Evolutionary conservation across 129 eudicot genomes (phyloP).

Genomic region (Dittrichia graveolens): DNA sequence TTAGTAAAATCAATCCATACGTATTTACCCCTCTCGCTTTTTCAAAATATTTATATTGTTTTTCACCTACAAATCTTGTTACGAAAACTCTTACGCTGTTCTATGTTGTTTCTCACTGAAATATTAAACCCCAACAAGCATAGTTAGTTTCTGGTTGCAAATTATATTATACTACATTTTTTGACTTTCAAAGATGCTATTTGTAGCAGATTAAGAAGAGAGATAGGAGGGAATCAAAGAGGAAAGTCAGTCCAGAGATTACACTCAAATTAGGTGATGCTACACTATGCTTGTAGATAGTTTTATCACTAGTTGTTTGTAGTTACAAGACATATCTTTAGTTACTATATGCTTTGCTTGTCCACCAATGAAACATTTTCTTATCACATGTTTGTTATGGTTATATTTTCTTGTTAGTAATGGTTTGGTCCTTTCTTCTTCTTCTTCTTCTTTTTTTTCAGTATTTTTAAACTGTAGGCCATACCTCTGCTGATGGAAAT

Average conservation of each 20-base stretch:
- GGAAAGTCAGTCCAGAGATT: conserved; percentile 62
- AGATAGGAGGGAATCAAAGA: conserved; percentile 79
- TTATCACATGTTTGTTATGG: neutral
- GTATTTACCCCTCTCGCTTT: too few species aligned
- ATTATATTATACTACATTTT: neutral
- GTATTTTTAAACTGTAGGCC: conserved; percentile 51
- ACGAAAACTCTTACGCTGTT: too few species aligned
- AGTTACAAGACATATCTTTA: neutral
- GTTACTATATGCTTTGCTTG: neutral
- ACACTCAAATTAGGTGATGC: conserved; percentile 88
- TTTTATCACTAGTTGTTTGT: neutral
- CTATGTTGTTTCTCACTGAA: neutral
- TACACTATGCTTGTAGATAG: conserved; percentile 38
- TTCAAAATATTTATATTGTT: too few species aligned
- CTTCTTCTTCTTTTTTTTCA: too few species aligned
- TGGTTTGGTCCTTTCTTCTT: neutral
- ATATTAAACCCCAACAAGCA: neutral
- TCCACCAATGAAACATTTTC: too few species aligned
- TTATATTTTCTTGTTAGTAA: conserved; percentile 15
- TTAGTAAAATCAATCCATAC: too few species aligned
- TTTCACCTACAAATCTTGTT: too few species aligned
- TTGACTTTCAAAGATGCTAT: conserved; percentile 6
- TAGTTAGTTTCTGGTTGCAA: conserved; percentile 24
- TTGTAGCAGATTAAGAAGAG: conserved; percentile 51
- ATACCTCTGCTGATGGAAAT: conserved; percentile 63